Percentiles rank a stretch among this genome's conserved stretches.
phyloP scores from a whole-genome alignment of 1,284 basidiomycete genomes.

The Schizophyllum amplum region DNA sequence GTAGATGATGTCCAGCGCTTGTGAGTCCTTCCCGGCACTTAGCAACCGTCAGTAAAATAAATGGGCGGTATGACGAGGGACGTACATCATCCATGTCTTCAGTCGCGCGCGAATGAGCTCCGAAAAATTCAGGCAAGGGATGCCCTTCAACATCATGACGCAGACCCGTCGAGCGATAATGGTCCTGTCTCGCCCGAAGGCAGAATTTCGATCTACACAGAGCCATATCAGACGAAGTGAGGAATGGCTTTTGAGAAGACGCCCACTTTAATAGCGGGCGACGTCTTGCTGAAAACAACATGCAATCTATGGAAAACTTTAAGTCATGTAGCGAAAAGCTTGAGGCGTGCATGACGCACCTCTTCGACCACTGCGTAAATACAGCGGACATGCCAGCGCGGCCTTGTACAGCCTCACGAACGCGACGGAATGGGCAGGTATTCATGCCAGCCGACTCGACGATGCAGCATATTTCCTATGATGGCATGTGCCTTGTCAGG shows the following conservation, averaged over 20 bases:
- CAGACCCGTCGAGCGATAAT: slow-evolving; percentile 56
- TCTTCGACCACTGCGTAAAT: slow-evolving; percentile 43
- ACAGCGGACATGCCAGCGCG: slow-evolving; percentile 35
- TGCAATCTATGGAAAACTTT: slow-evolving; percentile 32
- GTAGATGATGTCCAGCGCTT: slow-evolving; percentile 52
- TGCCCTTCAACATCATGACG: slow-evolving; percentile 55
- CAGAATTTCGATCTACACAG: slow-evolving; percentile 67
- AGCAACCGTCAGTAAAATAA: slow-evolving; percentile 1
- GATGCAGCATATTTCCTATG: slow-evolving; percentile 45
- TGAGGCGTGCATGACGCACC: slow-evolving; percentile 22
- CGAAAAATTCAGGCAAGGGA: slow-evolving; percentile 70
- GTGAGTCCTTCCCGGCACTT: slow-evolving; percentile 63
- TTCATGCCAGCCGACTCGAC: slow-evolving; percentile 39
- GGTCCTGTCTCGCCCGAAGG: slow-evolving; percentile 74
- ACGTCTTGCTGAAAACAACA: slow-evolving; percentile 43
- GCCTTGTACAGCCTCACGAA: slow-evolving; percentile 40
- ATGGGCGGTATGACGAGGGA: slow-evolving; percentile 1
- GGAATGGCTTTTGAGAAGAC: neutral
- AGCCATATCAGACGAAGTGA: slow-evolving; percentile 4
- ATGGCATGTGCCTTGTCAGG: slow-evolving; percentile 14
- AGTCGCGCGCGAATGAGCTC: slow-evolving; percentile 76
- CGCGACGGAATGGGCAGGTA: slow-evolving; percentile 42
- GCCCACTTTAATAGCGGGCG: slow-evolving; percentile 31
- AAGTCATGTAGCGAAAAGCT: slow-evolving; percentile 6
- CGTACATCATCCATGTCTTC: slow-evolving; percentile 70